Percentiles rank a stretch among this genome's conserved stretches.
Evolutionary conservation across 1,284 basidiomycete species (phyloP).

Genomic region (Irpex rosettiformis): DNA sequence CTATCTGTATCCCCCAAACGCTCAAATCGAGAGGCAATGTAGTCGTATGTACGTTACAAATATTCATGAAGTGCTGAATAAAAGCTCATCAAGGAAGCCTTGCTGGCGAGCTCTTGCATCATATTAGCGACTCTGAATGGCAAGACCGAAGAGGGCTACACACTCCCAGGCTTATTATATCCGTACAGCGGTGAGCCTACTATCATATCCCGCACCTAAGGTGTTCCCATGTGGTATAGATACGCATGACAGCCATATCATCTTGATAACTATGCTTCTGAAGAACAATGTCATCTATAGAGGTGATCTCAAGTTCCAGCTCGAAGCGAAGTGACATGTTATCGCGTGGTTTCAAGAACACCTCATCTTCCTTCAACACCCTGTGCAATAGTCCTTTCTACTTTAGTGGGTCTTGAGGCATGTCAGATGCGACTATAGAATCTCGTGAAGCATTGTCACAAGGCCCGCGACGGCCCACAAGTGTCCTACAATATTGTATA

Average conservation of each 20-base stretch:
- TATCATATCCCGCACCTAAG: not conserved
- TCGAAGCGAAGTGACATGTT: not conserved
- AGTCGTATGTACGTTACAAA: not conserved
- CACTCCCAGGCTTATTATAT: not conserved
- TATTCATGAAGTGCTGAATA: not conserved
- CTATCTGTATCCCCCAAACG: not conserved
- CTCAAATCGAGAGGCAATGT: not conserved
- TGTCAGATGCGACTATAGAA: not conserved
- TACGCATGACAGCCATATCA: not conserved
- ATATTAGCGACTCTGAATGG: not conserved
- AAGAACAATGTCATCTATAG: not conserved
- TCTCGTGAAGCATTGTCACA: not conserved
- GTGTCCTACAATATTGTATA: no score
- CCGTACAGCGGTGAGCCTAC: no score
- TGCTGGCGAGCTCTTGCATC: not conserved
- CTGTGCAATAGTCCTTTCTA: not conserved
- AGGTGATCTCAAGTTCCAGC: not conserved
- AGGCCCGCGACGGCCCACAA: not conserved
- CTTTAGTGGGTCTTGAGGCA: not conserved
- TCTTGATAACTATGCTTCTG: not conserved
- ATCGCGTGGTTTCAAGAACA: not conserved
- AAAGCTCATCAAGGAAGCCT: not conserved
- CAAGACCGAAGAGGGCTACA: not conserved
- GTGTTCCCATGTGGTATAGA: not conserved
- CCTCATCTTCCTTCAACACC: not conserved